A percentile compares a stretch with the other conserved stretches of the same genome.
These are phyloP conservation scores for Phaffia rhodozyma DNA, from an alignment of 1,284 basidiomycete species.

Conservation along the genomic window DNA sequence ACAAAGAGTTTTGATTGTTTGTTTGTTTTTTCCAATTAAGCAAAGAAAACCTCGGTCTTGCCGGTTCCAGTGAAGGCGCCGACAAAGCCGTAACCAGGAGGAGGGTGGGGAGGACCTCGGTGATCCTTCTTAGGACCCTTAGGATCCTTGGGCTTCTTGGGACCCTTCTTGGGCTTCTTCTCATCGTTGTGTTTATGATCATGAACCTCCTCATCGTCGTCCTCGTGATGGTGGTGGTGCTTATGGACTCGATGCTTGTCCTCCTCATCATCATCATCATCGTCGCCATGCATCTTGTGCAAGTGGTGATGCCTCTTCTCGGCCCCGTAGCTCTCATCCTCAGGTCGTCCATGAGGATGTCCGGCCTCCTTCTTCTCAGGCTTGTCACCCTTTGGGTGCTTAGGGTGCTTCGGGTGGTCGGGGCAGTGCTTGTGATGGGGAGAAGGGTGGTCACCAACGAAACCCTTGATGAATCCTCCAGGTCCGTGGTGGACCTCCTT, in stretches of 20 bases:
- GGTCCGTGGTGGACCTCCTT: constrained; percentile 16
- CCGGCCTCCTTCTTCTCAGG: background rate
- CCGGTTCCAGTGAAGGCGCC: constrained; percentile 14
- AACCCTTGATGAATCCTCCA: constrained; percentile 15
- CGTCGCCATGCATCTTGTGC: background rate
- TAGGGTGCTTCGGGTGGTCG: background rate
- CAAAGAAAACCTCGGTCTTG: constrained; percentile 9
- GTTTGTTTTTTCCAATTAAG: background rate
- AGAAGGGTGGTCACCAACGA: constrained; percentile 7
- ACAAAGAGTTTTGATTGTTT: too few relatives aligned
- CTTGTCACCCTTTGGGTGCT: background rate
- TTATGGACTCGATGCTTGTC: background rate
- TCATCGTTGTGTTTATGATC: background rate
- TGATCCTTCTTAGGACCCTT: background rate
- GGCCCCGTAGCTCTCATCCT: background rate
- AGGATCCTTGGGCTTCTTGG: background rate
- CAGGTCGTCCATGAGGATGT: background rate
- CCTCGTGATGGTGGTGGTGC: background rate
- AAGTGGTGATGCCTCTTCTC: background rate
- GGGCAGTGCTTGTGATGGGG: background rate
- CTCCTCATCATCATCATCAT: background rate
- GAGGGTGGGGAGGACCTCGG: background rate
- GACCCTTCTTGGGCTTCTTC: background rate
- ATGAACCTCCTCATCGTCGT: background rate
- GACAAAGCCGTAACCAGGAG: constrained; percentile 11